Base-by-base conservation (phyloP, 2,329 filamentous ascomycete species). In the Penicillium sp. region DNA sequence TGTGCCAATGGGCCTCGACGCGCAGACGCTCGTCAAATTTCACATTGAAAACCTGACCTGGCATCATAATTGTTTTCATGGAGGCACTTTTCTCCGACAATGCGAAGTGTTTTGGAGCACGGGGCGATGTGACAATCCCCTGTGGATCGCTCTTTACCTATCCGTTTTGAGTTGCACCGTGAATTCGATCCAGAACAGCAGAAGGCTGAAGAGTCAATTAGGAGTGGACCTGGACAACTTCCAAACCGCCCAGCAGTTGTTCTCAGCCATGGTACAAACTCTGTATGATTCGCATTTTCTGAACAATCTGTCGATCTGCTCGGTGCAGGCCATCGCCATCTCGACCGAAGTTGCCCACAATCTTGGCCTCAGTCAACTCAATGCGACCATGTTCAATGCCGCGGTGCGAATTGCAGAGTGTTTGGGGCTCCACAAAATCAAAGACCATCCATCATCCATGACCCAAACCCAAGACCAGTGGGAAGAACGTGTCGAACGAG, bases 331-430 rank as follows among this genome's bases (percentile, higher is more conserved):
- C n/a, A 60, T 68, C 29, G 64, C 66, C 18, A 65, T 71, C 5
- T 68, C 67, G 3, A 69, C 67, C 0, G 58, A 68, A 45, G 56
- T 68, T 13, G 68, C 66, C 1, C 68, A 71, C 49, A 69, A 68
- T 37, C 55, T 71, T 5, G 68, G 67, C 1, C 51, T 63, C 29
- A 70, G 67, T 47, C 59, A 68, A 40, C 47, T 66, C 3, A 66
- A 66, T 29, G 65, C 66, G 0, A 68, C 65, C 8, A 50, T 70
- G 4, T 59, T 70, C 46, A 63, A 60, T 28, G 59, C 67, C 4
- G 65, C 62, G 8, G 61, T 70, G 4, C 64, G 68, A 11, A 67
- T 70, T 12, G 66, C 67, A 1, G 63, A 69, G 36, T 62, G 58
- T n/a, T 48, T 62, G 2, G 59, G 59, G 1, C 48, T 62, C 3